Evolutionary conservation across 495 filamentous ascomycete species (phyloP).

Genomic region (Penicillium coprophilum): DNA sequence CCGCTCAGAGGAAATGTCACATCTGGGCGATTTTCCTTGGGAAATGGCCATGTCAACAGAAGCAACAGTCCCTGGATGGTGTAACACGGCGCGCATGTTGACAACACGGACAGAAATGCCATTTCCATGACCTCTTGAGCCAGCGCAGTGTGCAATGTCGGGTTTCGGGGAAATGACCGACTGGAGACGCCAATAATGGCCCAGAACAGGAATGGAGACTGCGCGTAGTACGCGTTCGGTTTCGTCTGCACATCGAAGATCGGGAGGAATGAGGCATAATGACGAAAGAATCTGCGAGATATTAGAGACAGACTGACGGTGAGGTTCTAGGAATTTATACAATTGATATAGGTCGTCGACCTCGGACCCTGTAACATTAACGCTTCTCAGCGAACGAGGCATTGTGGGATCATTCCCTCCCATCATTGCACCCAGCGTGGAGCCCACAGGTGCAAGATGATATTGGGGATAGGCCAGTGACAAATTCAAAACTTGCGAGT

Average conservation of each 20-base stretch:
- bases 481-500: slow-evolving; percentile 18
- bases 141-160: slow-evolving; percentile 42
- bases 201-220: slow-evolving; percentile 54
- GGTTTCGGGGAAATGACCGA: slow-evolving; percentile 40
- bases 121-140: slow-evolving; percentile 44
- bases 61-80: slow-evolving; percentile 51
- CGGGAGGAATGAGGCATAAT: slow-evolving; percentile 48
- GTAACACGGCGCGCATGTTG: slow-evolving; percentile 41
- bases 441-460: slow-evolving; percentile 14
- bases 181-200: slow-evolving; percentile 43
- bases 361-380: slow-evolving; percentile 30
- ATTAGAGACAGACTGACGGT: slow-evolving; percentile 7
- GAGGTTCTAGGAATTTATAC: slow-evolving; percentile 16
- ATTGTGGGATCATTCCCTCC: slow-evolving; percentile 20
- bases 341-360: slow-evolving; percentile 41
- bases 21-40: slow-evolving; percentile 45
- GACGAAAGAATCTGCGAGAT: slow-evolving; percentile 42
- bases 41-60: slow-evolving; percentile 51
- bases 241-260: slow-evolving; percentile 40
- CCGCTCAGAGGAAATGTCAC: slow-evolving; percentile 43
- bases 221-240: slow-evolving; percentile 45
- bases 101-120: slow-evolving; percentile 42
- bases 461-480: slow-evolving; percentile 20
- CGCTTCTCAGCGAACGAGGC: slow-evolving; percentile 31
- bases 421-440: slow-evolving; percentile 11